Evolutionary conservation across 2,329 filamentous ascomycete genomes (phyloP), one percentile per base, ranked within the genome.

Genomic region (Geosmithia morbida): DNA sequence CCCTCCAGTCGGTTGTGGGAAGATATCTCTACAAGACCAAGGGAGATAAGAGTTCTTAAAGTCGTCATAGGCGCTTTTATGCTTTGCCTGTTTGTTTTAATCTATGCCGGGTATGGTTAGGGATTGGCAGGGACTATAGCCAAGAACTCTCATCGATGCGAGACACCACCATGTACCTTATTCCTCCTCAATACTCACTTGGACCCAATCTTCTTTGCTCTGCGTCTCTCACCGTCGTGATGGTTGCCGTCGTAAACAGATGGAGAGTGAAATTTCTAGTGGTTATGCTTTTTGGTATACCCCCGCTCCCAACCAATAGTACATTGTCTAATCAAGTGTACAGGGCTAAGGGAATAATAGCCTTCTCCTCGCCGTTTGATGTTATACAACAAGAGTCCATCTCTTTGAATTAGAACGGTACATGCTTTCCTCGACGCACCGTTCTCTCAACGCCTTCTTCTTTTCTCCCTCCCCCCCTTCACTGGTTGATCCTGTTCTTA

Each of bases 1-100:
- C 67, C 14, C 64, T 68, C 2, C 71, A 79, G 62, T 64, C 68
- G 16, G 57, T 72, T 22, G 54, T 79, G 43, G 70, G 70, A 46
- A 60, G 65, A 61, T 77, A 63, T 51, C 63, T 68, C 44, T 61
- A 62, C 56, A 63, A 60, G 55, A 58, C 59, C 44, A 66, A 65
- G 61, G 61, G 33, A 11, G 33, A 37, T 16, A 37, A 16, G 33
- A 13, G 11, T 11, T 37, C 10, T 11, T 11, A 13, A 37, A 11
- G 14, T 16, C 33, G 3, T 37, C 11, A 5, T 11, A 7, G 6
- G 6, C 3, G 10, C 33, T 13, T 37, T 37, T 11, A 37, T 13
- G 11, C 13, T 37, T 37, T 37, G 33, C 13, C 33, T 37, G 6
- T 7, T 37, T 37, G 5, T 5, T 14, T 19, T 19, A 6, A 18